Evolutionary conservation across 1,139 yeast genomes (phyloP), one percentile per base, ranked within the genome.

Genomic region (Pichia sp.): DNA sequence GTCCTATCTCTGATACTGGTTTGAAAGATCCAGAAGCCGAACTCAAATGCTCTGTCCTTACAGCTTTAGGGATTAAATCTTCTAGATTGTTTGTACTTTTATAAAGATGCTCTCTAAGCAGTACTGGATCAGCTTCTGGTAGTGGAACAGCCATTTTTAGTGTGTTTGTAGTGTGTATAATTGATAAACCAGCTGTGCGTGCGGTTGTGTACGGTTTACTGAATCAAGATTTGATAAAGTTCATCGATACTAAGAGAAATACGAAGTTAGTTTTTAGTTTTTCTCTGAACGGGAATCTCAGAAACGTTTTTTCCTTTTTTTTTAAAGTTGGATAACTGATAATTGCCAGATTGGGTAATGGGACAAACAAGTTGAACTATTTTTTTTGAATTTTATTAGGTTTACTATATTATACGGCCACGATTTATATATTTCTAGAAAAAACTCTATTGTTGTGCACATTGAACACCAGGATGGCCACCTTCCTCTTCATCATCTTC

Each of bases 391-490:
- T 18, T 32, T 32, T 16, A 32, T 16, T 32, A 9, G 22, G 36
- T 32, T 8, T 16, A 18, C 23, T 18, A 16, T 18, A 32, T 15
- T 32, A 32, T 32, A 32, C 22, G 36, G 22, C 18, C 9, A 16
- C 11, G 18, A 18, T 11, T 32, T 32, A 18, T 32, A 32, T 32
- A 32, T 4, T 13, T 35, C 38, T 35, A 35, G 30, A 25, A 38
- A 37, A 25, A 26, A 39, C 32, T 9, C 40, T 74, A 85, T 72
- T 85, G 94, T 61, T 88, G 82, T 58, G 90, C 90, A 80, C 94
- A 85, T 75, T 85, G 94, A 55, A 85, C 94, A 68, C 90, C 90
- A 56, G 83, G 85, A 41, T 59, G 62, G 20, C 64, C 65, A 52
- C 80, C 83, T 51, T 77, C 84, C 51, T 79, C 88, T 56, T 82